Percentiles rank a stretch among this genome's conserved stretches.
These are phyloP conservation scores for Lentinula sp. DNA, from an alignment of 768 basidiomycete species.

Conservation along the genomic window DNA sequence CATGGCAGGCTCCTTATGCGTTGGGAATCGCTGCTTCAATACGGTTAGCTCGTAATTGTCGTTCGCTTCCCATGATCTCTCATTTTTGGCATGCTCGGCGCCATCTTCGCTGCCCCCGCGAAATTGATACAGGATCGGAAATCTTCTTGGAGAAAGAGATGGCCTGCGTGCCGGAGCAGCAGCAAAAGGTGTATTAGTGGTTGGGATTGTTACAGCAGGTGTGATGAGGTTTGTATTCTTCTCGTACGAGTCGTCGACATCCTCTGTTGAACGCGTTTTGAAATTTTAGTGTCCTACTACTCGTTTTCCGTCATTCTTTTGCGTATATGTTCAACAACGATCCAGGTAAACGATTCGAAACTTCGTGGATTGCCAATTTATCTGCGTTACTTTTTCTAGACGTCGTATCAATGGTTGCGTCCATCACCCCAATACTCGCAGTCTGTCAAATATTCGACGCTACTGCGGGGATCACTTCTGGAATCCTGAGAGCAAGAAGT, in stretches of 20 bases:
- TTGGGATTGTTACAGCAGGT: conserved; percentile 61
- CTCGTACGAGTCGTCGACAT: background rate
- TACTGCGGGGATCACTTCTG: conserved; percentile 56
- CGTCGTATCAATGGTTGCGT: conserved; percentile 55
- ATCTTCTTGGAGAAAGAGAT: conserved; percentile 79
- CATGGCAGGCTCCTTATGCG: conserved; percentile 81
- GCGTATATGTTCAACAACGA: conserved; percentile 71
- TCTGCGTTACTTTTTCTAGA: conserved; percentile 21
- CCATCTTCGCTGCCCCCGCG: background rate
- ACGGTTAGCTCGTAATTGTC: conserved; percentile 13
- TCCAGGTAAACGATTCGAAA: conserved; percentile 32
- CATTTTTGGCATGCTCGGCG: too few relatives aligned
- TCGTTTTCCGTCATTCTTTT: conserved; percentile 61
- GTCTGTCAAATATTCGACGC: conserved; percentile 88
- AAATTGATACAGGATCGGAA: conserved; percentile 59
- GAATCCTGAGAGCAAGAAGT: conserved; percentile 79
- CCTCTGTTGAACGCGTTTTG: background rate
- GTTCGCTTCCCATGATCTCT: conserved; percentile 35
- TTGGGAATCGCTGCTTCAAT: conserved; percentile 82
- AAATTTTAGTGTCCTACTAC: conserved; percentile 41
- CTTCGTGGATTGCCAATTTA: conserved; percentile 21
- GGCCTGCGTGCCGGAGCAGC: conserved; percentile 67
- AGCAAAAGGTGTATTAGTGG: conserved; percentile 54
- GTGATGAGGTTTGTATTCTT: conserved; percentile 48
- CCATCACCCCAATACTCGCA: conserved; percentile 69